Percentiles rank a stretch among this genome's conserved stretches.
phyloP scores from a whole-genome alignment of 2,329 filamentous ascomycete species.

The Trichothecium roseum region DNA sequence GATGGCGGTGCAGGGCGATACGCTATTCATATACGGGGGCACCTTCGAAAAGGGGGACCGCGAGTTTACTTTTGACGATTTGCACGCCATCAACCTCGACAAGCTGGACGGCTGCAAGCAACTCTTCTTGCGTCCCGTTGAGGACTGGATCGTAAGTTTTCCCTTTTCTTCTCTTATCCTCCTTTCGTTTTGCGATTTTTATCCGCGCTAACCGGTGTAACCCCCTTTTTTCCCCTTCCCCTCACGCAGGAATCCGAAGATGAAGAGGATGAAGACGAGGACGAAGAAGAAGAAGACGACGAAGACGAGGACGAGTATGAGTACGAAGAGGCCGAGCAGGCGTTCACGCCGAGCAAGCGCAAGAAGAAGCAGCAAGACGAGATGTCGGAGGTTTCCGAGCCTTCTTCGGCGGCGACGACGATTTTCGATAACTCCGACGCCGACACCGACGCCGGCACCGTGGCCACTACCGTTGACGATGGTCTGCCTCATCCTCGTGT shows the following conservation, averaged over 20 bases:
- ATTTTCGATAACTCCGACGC: constrained; percentile 17
- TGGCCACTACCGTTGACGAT: constrained; percentile 53
- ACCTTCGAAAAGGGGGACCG: constrained; percentile 92
- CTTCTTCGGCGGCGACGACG: constrained; percentile 10
- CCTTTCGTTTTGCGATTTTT: constrained; percentile 19
- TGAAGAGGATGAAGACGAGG: constrained; percentile 45
- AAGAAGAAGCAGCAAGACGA: constrained; percentile 41
- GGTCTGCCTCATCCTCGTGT: constrained; percentile 61
- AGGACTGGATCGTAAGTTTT: constrained; percentile 65
- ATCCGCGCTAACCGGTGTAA: constrained; percentile 9
- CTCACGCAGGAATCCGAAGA: constrained; percentile 44
- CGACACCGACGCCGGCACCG: constrained; percentile 37
- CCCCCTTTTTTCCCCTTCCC: constrained; percentile 6
- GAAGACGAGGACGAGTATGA: constrained; percentile 42
- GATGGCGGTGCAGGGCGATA: constrained; percentile 82
- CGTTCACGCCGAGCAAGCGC: constrained; percentile 41
- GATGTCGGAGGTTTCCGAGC: constrained; percentile 24
- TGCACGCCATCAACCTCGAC: constrained; percentile 87
- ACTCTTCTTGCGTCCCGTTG: constrained; percentile 71
- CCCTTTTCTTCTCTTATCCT: not conserved
- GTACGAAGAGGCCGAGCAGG: constrained; percentile 29
- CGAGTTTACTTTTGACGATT: constrained; percentile 91
- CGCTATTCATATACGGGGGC: constrained; percentile 87
- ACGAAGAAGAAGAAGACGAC: constrained; percentile 41
- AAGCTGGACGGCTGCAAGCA: constrained; percentile 92